Base-by-base conservation (phyloP, 192 early-diverging fungal genomes). In the Backusella sp. region DNA sequence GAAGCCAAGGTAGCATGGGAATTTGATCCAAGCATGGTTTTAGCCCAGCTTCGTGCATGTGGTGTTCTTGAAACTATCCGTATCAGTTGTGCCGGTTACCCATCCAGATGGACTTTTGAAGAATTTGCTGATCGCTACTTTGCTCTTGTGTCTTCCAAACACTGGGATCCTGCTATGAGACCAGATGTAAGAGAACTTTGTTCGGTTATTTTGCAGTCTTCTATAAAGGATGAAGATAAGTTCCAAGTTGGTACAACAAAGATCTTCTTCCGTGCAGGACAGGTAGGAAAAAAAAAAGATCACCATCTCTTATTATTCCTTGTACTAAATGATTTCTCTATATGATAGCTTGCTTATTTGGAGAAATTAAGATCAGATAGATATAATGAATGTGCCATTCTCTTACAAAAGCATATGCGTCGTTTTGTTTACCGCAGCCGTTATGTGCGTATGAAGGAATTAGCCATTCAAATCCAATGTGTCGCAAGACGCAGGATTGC, bases 51-150 rank as follows among this genome's bases (percentile, higher is more conserved):
- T 68, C 92, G 97, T 68, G 98, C 98, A 28, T 99, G 98, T 84
- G 98, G 98, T 90, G 98, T 99, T 34, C 83, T 99, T 12, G 98
- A 99, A 87, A 99, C 98, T 9, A 99, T 99, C 83, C 93, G 96
- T 42, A 99, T 99, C 86, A 94, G 92, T 80, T 97, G 96, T 79
- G 97, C 97, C 5, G 98, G 98, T 35, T 99, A 99, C 79, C 98
- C 98, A 7, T 93, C 93, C 26, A 89, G 95, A 30, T 92, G 92
- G 84, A 87, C 90, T 17, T 98, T 94, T 83, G 87, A 88, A 35
- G 97, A 98, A 70, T 99, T 99, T 81, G 95, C 93, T 73, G 92
- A 96, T 79, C 94, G 96, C 30, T 88, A 91, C 85, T 86, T 88
- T 82, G 85, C 91, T 68, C 71, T 94, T 26, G 84, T 86, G 44